These are phyloP conservation scores for Penicillium silybi DNA, from an alignment of 495 filamentous ascomycete genomes.

Conservation along the genomic window DNA sequence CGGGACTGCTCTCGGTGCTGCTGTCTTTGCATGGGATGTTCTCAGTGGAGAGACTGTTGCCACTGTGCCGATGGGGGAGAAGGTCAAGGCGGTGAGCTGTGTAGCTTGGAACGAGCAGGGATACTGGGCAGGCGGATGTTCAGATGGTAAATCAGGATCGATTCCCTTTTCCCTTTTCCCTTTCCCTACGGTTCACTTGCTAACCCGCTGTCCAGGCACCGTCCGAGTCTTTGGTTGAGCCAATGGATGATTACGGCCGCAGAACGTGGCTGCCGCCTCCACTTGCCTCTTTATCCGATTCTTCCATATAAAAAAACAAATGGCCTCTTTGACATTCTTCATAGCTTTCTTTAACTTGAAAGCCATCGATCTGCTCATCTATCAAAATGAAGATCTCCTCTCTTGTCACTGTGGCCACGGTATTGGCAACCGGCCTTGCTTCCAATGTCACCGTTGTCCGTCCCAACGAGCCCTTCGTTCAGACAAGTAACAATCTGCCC, in stretches of 20 bases:
- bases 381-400: constrained; percentile 6
- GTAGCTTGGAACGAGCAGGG: constrained; percentile 72
- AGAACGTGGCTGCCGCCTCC: constrained; percentile 2
- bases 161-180: neutral
- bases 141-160: constrained; percentile 57
- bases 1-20: constrained; percentile 49
- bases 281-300: neutral
- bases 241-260: constrained; percentile 1
- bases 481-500: constrained; percentile 14
- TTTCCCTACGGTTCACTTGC: neutral
- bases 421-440: neutral
- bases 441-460: constrained; percentile 11
- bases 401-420: neutral
- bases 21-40: constrained; percentile 86
- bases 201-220: constrained; percentile 14
- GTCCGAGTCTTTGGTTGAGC: constrained; percentile 25
- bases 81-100: constrained; percentile 54
- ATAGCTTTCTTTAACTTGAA: neutral
- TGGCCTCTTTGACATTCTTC: neutral
- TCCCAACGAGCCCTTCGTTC: constrained; percentile 11
- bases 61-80: constrained; percentile 54
- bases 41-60: constrained; percentile 66
- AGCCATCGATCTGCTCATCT: neutral
- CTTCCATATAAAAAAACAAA: neutral
- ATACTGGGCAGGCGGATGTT: constrained; percentile 61